Evolutionary conservation across 768 basidiomycete genomes (phyloP), one percentile per base, ranked within the genome.

Genomic region (Lanmaoa pseudosensibilis): DNA sequence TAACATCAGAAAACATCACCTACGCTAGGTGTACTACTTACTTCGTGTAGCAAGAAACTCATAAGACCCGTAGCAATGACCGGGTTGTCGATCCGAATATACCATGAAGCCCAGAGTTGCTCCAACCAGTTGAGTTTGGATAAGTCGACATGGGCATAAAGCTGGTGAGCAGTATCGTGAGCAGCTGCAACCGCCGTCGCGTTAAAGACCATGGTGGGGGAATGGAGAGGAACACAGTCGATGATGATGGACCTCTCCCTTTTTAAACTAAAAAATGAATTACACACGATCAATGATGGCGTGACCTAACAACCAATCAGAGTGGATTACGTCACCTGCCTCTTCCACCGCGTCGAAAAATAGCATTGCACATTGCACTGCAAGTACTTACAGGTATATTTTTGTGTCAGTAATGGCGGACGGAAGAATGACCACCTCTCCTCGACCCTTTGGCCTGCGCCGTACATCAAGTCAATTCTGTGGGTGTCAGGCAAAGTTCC

Each of bases 31-130:
- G 18, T 1, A 37, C 9, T 15, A 70, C 90, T 52, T 50, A 96
- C 94, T 81, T 99, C 97, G 73, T 99, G 97, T 61, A 98, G 65
- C 23, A 96, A 58, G 73, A 99, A 98, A 60, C 88, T 91, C 84
- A 92, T 85, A 53, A 99, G 76, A 50, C 95, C 95, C 0, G 97
- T 99, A 13, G 97, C 97, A 61, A 98, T 79, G 54, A 94, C 69
- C 0, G 94, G 94, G 77, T 96, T 93, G 52, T 85, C 92, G 46
- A 95, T 85, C 78, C 78, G 86, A 43, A 90, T 73, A 67, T 96
- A 98, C 88, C 91, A 97, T 21, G 81, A 74, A 48, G 80, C 86
- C 94, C 94, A 98, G 64, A 84, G 78, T 55, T 84, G 79, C 74
- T 96, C 94, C 48, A 86, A 57, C 86, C 83, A 87, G 57, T 69